Conservation (phyloP, 2,329 filamentous ascomycete species). For the Xenoacremonium recifei region DNA sequence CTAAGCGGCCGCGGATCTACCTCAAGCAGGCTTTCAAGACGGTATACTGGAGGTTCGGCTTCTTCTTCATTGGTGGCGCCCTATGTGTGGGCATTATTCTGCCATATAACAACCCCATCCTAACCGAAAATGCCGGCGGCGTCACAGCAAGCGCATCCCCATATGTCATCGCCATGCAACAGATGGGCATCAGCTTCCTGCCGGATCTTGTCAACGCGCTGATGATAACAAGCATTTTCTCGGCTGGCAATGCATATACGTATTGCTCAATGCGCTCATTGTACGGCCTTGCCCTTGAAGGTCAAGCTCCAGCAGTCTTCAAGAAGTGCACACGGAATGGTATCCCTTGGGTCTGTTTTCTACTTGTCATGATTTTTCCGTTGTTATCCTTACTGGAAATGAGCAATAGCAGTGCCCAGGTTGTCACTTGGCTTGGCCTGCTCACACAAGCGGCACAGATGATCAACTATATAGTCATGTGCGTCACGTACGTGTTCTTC, state of each 20-base stretch:
- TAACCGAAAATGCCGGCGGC: not conserved
- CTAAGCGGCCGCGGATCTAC: conserved; percentile 49
- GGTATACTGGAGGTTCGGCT: conserved; percentile 69
- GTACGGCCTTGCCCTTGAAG: conserved; percentile 43
- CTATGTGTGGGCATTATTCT: not conserved
- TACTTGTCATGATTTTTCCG: conserved; percentile 41
- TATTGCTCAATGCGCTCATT: conserved; percentile 35
- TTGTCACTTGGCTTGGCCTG: conserved; percentile 43
- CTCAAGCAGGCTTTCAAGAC: conserved; percentile 69
- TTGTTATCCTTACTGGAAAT: conserved; percentile 42
- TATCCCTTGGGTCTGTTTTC: conserved; percentile 50
- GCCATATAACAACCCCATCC: not conserved
- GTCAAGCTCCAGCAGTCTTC: conserved; percentile 48
- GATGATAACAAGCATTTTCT: conserved; percentile 40
- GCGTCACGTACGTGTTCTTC: conserved; percentile 54
- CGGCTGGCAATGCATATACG: conserved; percentile 52
- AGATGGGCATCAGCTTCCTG: conserved; percentile 36
- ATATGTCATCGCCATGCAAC: conserved; percentile 1
- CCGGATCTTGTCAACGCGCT: conserved; percentile 52
- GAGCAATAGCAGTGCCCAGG: conserved; percentile 34
- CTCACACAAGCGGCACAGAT: conserved; percentile 42
- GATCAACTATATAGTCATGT: conserved; percentile 52
- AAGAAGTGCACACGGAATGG: conserved; percentile 51
- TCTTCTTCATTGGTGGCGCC: conserved; percentile 65
- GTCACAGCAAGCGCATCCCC: not conserved